Evolutionary conservation across 148 eudicot genomes (phyloP), one percentile per base, ranked within the genome.

Genomic region (Nepenthes mirabilis): DNA sequence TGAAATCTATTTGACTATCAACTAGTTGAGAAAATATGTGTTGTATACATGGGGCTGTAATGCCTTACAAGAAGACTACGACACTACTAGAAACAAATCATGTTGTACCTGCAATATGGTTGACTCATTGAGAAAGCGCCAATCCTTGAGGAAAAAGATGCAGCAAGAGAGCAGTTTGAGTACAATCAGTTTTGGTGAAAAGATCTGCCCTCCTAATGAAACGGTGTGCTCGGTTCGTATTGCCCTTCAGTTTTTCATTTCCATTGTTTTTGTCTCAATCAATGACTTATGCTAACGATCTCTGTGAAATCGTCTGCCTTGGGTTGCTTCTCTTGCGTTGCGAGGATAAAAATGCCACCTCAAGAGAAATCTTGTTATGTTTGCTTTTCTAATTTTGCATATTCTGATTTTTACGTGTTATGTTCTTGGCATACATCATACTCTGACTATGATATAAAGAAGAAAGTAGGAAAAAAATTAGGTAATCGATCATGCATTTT

Each of bases 21-120:
- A 43, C 65, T 71, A 91, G 97, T 71, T 91, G 86, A 80, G 97
- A 57, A 88, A 83, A 75, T 91, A 85, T 66, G 97, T 91, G 33
- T 71, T 61, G 72, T 88, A 70, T 70, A 88, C 93, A 12, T 91
- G 90, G 88, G 84, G 79, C 48, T 69, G 80, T 65, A 70, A 67
- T 33, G 67, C 82, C 57, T 55, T 83, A 70, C 74, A 76, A 65
- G 83, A 81, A 57, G 74, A 71, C 14, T 48, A 67, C 56, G 14
- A 32, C 45, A 63, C 55, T 56, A 59, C 68, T n/a, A 62, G 23
- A 34, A 52, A 57, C 36, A 79, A 72, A 34, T 63, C 62, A 36
- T 77, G 86, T 70, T 85, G 90, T 69, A 36, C 68, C 36, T 75
- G 83, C 47, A 56, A 58, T 37, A 67, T 60, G 64, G 65, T 65